phyloP scores from a whole-genome alignment of 2,329 filamentous ascomycete species.

The Tothia fuscella region DNA sequence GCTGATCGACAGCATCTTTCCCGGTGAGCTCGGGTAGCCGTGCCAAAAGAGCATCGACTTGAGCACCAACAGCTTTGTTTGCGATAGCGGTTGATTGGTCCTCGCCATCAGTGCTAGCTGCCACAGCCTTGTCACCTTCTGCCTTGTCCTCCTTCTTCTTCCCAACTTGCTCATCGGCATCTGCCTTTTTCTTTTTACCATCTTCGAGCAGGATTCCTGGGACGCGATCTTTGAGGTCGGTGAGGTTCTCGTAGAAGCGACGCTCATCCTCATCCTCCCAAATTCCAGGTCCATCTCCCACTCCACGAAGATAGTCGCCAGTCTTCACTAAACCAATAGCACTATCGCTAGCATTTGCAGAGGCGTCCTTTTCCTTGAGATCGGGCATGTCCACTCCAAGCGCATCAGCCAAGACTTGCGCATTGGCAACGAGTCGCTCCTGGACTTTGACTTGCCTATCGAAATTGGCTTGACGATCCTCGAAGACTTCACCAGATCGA shows the following conservation, averaged over 20 bases:
- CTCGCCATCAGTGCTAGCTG: slow-evolving; percentile 39
- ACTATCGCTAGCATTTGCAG: slow-evolving; percentile 52
- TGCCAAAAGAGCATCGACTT: slow-evolving; percentile 81
- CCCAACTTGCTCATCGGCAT: slow-evolving; percentile 68
- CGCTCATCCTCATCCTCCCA: slow-evolving; percentile 99
- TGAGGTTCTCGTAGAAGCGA: slow-evolving; percentile 93
- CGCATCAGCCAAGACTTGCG: slow-evolving; percentile 79
- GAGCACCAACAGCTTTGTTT: slow-evolving; percentile 94
- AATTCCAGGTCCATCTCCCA: slow-evolving; percentile 83
- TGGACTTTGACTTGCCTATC: slow-evolving; percentile 89
- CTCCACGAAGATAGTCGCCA: slow-evolving; percentile 81
- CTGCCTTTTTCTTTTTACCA: slow-evolving; percentile 81
- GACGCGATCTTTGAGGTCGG: slow-evolving; percentile 91
- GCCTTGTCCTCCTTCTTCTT: slow-evolving; percentile 51
- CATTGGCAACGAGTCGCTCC: slow-evolving; percentile 80
- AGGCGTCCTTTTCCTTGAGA: slow-evolving; percentile 68
- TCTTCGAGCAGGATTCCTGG: slow-evolving; percentile 89
- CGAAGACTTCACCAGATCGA: slow-evolving; percentile 95
- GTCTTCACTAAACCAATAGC: slow-evolving; percentile 90
- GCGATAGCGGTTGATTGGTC: slow-evolving; percentile 89
- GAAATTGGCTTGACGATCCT: slow-evolving; percentile 90
- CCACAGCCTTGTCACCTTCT: slow-evolving; percentile 33
- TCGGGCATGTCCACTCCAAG: slow-evolving; percentile 90
- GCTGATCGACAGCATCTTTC: slow-evolving; percentile 84
- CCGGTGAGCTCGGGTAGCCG: slow-evolving; percentile 83